Evolutionary conservation across 2,329 filamentous ascomycete genomes (phyloP).

Genomic region (Diplodia intermedia): DNA sequence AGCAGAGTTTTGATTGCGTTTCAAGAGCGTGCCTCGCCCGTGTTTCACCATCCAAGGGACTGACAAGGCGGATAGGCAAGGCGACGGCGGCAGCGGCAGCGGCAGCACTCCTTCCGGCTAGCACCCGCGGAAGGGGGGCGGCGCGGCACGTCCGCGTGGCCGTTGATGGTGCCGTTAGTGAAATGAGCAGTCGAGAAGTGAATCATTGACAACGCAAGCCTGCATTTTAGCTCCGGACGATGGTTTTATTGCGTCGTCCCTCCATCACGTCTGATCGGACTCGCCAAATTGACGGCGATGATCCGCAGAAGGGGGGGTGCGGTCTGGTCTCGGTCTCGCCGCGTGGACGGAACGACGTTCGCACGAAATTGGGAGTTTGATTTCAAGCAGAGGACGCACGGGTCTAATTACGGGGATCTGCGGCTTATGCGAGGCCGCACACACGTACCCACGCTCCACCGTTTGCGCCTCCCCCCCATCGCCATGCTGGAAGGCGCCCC

Average conservation of each 20-base stretch:
- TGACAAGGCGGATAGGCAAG: background rate
- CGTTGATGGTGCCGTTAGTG: constrained; percentile 1
- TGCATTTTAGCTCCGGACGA: constrained; percentile 12
- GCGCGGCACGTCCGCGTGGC: background rate
- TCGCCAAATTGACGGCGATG: background rate
- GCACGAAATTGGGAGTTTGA: constrained; percentile 28
- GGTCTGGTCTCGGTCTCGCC: background rate
- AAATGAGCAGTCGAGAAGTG: constrained; percentile 12
- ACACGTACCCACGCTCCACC: constrained; percentile 1
- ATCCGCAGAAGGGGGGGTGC: background rate
- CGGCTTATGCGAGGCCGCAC: constrained; percentile 21
- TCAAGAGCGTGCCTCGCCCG: constrained; percentile 1
- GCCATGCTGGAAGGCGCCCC: constrained; percentile 3
- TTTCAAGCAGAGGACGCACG: constrained; percentile 5
- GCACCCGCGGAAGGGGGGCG: constrained; percentile 3
- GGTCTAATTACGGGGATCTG: constrained; percentile 28
- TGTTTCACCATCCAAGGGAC: background rate
- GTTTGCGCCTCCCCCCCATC: constrained; percentile 8
- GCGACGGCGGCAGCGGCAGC: background rate
- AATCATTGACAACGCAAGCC: constrained; percentile 14
- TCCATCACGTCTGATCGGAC: background rate
- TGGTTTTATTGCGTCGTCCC: constrained; percentile 15
- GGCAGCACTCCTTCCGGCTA: background rate
- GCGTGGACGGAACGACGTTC: background rate
- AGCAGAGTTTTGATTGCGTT: constrained; percentile 14